Evolutionary conservation across 2,329 filamentous ascomycete species (phyloP).

Genomic region (Basipetospora chlamydospora): DNA sequence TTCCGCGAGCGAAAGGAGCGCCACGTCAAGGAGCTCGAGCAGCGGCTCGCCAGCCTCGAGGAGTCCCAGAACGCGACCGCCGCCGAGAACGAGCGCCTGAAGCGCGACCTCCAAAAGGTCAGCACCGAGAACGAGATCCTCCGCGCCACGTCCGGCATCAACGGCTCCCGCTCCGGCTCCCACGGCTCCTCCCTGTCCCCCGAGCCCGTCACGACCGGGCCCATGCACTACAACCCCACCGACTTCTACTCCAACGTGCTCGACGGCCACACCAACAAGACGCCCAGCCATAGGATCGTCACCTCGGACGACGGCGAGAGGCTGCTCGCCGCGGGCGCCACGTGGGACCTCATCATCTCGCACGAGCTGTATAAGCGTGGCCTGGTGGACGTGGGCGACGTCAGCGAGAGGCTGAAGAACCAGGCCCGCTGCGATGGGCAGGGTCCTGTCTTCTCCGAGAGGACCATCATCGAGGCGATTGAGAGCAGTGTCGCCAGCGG

Average conservation of each 20-base stretch:
- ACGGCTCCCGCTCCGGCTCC: not conserved
- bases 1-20: constrained; percentile 93
- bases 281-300: constrained; percentile 53
- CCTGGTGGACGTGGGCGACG: constrained; percentile 64
- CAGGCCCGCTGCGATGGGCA: constrained; percentile 72
- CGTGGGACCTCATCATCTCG: constrained; percentile 79
- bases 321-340: constrained; percentile 59
- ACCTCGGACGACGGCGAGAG: constrained; percentile 51
- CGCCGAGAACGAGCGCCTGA: constrained; percentile 76
- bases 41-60: constrained; percentile 66
- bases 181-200: constrained; percentile 24
- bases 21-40: constrained; percentile 79
- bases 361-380: constrained; percentile 66
- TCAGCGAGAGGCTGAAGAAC: constrained; percentile 64
- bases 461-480: constrained; percentile 58
- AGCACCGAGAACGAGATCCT: constrained; percentile 89
- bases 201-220: constrained; percentile 41
- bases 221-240: constrained; percentile 55
- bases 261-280: constrained; percentile 46
- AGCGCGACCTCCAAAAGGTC: constrained; percentile 67
- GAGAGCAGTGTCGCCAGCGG: constrained; percentile 63
- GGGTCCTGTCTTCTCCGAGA: constrained; percentile 76
- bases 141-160: constrained; percentile 51
- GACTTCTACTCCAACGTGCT: constrained; percentile 56
- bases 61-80: constrained; percentile 56